A percentile compares a stretch with the other conserved stretches of the same genome.
Evolutionary conservation across 257 asterid species (phyloP).

Genomic region (Asclepias syriaca): DNA sequence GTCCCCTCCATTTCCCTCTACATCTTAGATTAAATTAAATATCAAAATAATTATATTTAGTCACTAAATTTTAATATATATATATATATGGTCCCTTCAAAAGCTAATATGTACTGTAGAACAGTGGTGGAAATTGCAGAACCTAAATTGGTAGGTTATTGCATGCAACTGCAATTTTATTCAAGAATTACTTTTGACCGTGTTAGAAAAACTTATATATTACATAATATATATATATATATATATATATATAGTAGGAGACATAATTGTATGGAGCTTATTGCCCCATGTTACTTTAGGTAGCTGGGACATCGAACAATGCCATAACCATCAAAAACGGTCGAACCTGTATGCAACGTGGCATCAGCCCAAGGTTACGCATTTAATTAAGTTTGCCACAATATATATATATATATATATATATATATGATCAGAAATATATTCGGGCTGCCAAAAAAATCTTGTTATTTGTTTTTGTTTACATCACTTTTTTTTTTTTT

Average conservation of each 20-base stretch:
- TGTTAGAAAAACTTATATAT: no score
- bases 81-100: no score
- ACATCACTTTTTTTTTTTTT: background rate
- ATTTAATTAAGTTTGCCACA: conserved; percentile 25
- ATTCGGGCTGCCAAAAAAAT: conserved; percentile 18
- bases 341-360: conserved; percentile 15
- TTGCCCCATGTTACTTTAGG: conserved; percentile 25
- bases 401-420: no score
- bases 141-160: background rate
- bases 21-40: background rate
- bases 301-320: conserved; percentile 30
- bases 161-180: background rate
- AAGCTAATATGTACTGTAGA: background rate
- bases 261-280: conserved; percentile 30
- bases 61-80: no score
- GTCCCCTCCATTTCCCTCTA: conserved; percentile 8
- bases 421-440: conserved; percentile 9
- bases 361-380: background rate
- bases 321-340: conserved; percentile 44
- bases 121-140: background rate
- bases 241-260: conserved; percentile 7
- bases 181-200: no score
- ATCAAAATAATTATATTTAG: no score
- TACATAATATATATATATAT: background rate
- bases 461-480: background rate